Base-by-base conservation (phyloP, 2,329 filamentous ascomycete genomes). In the Xylaria digitata region DNA sequence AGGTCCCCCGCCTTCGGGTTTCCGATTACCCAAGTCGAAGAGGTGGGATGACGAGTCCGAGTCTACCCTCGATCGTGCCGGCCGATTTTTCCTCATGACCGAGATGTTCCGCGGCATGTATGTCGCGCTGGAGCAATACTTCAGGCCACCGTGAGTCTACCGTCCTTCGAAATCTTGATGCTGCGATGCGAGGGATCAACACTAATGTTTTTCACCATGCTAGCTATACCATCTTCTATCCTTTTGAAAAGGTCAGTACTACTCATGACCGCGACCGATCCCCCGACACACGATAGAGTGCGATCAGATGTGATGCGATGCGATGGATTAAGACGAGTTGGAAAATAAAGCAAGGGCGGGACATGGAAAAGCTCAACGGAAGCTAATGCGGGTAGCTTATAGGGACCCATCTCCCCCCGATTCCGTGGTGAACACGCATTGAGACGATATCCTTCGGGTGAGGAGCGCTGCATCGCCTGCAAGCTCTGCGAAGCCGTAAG, bases 21-120 rank as follows among this genome's bases (percentile, higher is more conserved):
- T 97, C 86, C 90, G 96, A 74, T 85, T 94, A 75, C 87, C 89
- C 76, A 86, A 85, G 70, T 90, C 87, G 58, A 87, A 89, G 79
- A 83, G 88, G 82, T 98, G 94, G 93, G 89, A 96, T 73, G 88
- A 96, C 80, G 86, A 90, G 71, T 85, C 87, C 70, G 93, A 97
- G 79, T 89, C 86, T 71, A 88, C 91, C 42, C 83, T 96, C 74
- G 93, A 97, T 82, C 91, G 90, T 80, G 86, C 93, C 70, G 94
- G 92, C 74, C 96, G 94, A 80, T 98, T 94, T 86, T 99, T 99
- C 83, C 87, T 99, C 79, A 84, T 98, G 86, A 90, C 92, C 61
- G 96, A 99, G 86, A 96, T 98, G 91, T 87, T 93, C 80, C 90
- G 96, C 78, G 96, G 96, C 81, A 98, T 99, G 96, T 99, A 97